Conservation (phyloP, 1,284 basidiomycete genomes). For the Boletellus deceptivus region DNA sequence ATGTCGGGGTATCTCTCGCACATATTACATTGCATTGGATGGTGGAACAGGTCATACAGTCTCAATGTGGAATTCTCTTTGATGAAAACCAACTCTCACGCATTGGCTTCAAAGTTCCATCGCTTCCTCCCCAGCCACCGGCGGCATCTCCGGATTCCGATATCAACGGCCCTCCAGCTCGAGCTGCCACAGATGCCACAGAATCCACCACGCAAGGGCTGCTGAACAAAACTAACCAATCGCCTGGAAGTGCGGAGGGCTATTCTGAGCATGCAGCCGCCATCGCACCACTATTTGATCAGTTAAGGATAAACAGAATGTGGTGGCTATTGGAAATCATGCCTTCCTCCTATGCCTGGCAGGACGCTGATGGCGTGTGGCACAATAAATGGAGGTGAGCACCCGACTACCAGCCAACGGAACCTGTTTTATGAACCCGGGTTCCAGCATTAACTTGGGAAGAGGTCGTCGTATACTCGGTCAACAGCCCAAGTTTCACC, state of each 20-base stretch:
- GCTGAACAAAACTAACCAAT: not conserved
- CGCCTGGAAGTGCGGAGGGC: not conserved
- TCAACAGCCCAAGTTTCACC: constrained; percentile 28
- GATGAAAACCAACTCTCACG: constrained; percentile 40
- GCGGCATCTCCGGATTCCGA: not conserved
- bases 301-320: constrained; percentile 11
- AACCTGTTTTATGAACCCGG: constrained; percentile 2
- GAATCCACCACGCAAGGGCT: not conserved
- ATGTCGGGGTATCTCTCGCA: constrained; percentile 42
- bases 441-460: constrained; percentile 28
- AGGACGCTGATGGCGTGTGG: constrained; percentile 29
- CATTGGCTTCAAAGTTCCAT: constrained; percentile 29
- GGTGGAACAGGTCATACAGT: constrained; percentile 52
- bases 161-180: not conserved
- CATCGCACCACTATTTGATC: constrained; percentile 28
- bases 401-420: not conserved
- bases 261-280: constrained; percentile 25
- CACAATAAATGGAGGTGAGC: constrained; percentile 28
- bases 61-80: constrained; percentile 54
- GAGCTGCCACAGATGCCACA: not conserved
- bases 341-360: constrained; percentile 26
- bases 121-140: not conserved
- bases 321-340: constrained; percentile 35
- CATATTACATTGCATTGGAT: constrained; percentile 74
- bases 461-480: constrained; percentile 30